Evolutionary conservation across 108 stramenopile genomes (phyloP), one percentile per base, ranked within the genome.

Genomic region (Nannochloropsis salina): DNA sequence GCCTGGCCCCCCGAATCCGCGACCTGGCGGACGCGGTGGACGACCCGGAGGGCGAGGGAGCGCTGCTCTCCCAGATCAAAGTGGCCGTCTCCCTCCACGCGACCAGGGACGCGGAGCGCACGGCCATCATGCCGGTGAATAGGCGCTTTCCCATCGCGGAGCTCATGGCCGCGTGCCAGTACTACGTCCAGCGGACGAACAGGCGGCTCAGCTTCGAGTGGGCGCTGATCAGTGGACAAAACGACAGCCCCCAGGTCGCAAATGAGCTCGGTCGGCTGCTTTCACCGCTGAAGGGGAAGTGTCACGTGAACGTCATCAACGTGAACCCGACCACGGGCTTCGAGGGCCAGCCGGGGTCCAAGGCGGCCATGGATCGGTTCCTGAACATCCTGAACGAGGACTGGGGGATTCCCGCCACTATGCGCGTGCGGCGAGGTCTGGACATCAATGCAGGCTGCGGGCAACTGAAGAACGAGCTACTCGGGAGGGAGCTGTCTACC

Each of bases 391-490:
- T 90, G 92, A 6, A 85, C 89, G 11, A 93, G n/a, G 93, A 42
- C 84, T 96, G 84, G 89, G 92, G 87, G 87, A 90, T 74, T 74
- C 61, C 61, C 20, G 61, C 61, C 20, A 74, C 61, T 3, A 74
- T 74, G 61, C 15, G 61, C 20, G 61, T 81, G 40, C 93, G 98
- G 83, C 90, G 98, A n/a, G 98, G 98, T 18, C 97, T 98, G 86
- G 98, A 98, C 92, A 97, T 98, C 85, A 93, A 97, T 87, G 98
- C 98, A 44, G 98, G 98, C 41, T 98, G 98, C 92, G 98, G 98
- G 9, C 98, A 98, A 87, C 93, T 98, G 80, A 98, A 89, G 12
- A 85, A 93, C 22, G 91, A 90, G 6, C 86, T 94, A 41, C 91
- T 95, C 79, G 90, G 90, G 41, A 93, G 92, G 80, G 92, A 90